Conservation (phyloP, 1,284 basidiomycete species). For the Ceratobasidium sp. region DNA sequence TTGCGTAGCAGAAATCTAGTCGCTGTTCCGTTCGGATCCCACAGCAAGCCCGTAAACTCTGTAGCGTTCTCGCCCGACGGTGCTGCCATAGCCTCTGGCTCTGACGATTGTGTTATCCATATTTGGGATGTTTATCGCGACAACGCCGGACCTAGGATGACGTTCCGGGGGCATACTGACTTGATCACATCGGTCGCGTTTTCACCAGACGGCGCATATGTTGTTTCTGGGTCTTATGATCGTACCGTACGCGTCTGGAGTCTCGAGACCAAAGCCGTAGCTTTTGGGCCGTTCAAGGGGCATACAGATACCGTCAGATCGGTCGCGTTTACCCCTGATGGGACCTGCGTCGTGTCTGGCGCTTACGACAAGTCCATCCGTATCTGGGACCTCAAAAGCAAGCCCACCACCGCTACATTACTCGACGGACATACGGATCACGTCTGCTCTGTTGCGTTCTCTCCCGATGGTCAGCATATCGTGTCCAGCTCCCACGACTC, state of each 20-base stretch:
- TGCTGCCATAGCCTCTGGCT: conserved; percentile 17
- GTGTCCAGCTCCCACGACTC: conserved; percentile 30
- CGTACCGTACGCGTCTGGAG: conserved; percentile 10
- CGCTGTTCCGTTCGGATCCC: background rate
- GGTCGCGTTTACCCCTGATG: conserved; percentile 42
- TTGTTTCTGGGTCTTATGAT: conserved; percentile 17
- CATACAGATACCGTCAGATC: conserved; percentile 25
- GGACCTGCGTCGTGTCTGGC: conserved; percentile 28
- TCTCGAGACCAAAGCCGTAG: background rate
- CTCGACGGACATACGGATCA: conserved; percentile 18
- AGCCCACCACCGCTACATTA: background rate
- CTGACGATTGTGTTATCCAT: conserved; percentile 25
- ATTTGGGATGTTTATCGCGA: conserved; percentile 24
- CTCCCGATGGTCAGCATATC: conserved; percentile 24
- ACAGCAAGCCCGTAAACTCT: background rate
- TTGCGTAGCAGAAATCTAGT: background rate
- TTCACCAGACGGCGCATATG: conserved; percentile 26
- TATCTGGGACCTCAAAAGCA: conserved; percentile 31
- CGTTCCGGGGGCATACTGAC: background rate
- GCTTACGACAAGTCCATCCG: conserved; percentile 42
- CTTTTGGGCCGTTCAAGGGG: conserved; percentile 4
- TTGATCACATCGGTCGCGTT: background rate
- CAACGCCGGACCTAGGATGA: background rate
- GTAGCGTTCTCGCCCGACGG: conserved; percentile 35
- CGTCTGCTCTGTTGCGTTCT: conserved; percentile 30